Conservation (phyloP, 371 early-diverging fungal genomes). For the Syncephalastrum sp. region DNA sequence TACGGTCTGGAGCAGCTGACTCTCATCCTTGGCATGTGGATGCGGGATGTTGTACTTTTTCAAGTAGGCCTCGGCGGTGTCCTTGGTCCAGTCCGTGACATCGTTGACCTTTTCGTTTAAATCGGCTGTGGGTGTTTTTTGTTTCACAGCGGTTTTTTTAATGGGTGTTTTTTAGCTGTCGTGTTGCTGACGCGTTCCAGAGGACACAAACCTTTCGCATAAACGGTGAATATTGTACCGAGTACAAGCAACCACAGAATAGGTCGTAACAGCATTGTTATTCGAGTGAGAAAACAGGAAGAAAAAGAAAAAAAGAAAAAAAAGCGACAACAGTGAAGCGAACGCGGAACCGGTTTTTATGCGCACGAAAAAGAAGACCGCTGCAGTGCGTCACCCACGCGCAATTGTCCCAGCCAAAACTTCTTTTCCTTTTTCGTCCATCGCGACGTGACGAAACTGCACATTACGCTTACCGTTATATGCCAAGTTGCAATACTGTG, state of each 20-base stretch:
- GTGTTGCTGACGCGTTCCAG: not conserved
- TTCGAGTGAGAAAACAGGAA: not conserved
- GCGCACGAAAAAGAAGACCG: too few relatives aligned
- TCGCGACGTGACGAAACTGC: too few relatives aligned
- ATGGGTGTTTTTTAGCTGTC: not conserved
- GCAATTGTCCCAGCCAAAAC: too few relatives aligned
- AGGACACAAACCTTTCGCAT: not conserved
- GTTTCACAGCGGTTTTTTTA: not conserved
- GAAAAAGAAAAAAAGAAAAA: not conserved
- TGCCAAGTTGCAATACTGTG: too few relatives aligned
- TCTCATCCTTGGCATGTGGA: constrained; percentile 18
- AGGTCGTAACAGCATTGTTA: not conserved
- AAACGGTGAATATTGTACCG: constrained; percentile 1
- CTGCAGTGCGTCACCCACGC: too few relatives aligned
- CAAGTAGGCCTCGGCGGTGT: constrained; percentile 22
- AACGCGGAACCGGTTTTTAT: too few relatives aligned
- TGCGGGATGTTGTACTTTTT: constrained; percentile 31
- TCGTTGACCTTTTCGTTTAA: constrained; percentile 3
- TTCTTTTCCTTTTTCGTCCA: too few relatives aligned
- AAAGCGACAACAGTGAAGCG: not conserved
- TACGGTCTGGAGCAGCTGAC: constrained; percentile 23
- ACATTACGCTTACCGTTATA: too few relatives aligned
- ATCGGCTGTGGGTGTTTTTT: not conserved
- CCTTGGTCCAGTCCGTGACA: constrained; percentile 24
- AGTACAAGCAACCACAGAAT: not conserved